Evolutionary conservation across 31 red algal genomes (phyloP).

Genomic region (Bonnemaisonia californica): DNA sequence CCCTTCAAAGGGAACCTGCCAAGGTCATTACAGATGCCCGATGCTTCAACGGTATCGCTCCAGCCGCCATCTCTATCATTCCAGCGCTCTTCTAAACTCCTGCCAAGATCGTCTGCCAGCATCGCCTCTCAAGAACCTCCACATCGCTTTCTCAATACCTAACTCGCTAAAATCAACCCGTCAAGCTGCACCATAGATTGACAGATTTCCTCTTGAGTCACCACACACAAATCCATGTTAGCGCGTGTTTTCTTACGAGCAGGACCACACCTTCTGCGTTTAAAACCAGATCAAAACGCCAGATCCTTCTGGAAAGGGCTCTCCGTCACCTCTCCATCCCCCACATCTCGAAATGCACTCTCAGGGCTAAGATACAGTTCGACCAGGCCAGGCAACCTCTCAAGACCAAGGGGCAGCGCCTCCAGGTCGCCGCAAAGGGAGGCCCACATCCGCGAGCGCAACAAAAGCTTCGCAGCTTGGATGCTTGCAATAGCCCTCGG

Average conservation of each 20-base stretch:
- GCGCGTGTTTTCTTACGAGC: not conserved
- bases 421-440: conserved; percentile 53
- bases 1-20: no score
- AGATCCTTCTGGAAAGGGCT: not conserved
- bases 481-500: conserved; percentile 67
- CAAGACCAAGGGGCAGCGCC: not conserved
- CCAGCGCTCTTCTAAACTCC: no score
- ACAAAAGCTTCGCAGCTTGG: conserved; percentile 78
- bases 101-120: no score
- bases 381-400: not conserved
- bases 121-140: no score
- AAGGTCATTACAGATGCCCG: no score
- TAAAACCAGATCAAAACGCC: not conserved
- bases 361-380: not conserved
- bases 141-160: no score
- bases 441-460: conserved; percentile 64
- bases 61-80: no score
- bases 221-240: not conserved
- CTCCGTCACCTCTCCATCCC: not conserved
- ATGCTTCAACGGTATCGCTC: no score
- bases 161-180: no score
- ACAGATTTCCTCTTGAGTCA: no score
- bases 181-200: no score
- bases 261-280: not conserved
- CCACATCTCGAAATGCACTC: not conserved